These are phyloP conservation scores for Sesbania bispinosa DNA, from an alignment of 306 rosid species.

Conservation along the genomic window DNA sequence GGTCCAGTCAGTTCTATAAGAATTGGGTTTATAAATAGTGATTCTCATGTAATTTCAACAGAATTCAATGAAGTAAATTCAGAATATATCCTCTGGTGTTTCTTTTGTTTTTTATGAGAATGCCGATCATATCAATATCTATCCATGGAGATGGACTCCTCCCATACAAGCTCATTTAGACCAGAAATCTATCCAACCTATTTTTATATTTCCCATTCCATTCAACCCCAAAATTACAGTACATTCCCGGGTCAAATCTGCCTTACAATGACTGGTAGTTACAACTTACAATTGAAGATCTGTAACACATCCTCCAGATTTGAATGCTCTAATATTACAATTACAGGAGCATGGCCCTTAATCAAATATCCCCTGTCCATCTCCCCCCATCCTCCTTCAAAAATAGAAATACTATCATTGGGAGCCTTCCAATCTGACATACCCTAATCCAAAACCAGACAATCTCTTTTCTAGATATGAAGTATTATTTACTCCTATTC, in stretches of 20 bases:
- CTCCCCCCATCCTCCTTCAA: neutral
- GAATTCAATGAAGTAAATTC: neutral
- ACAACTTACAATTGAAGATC: neutral
- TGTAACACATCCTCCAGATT: neutral
- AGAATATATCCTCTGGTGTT: neutral
- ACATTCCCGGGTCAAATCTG: neutral
- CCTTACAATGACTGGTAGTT: neutral
- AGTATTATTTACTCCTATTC: neutral
- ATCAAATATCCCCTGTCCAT: neutral
- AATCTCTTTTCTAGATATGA: neutral
- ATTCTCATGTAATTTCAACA: neutral
- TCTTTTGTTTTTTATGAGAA: neutral
- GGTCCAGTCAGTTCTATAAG: constrained; percentile 4
- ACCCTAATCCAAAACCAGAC: neutral
- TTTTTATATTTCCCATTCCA: neutral
- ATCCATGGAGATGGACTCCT: neutral
- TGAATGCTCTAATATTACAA: neutral
- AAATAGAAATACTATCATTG: neutral
- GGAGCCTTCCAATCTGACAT: neutral
- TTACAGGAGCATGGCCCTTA: neutral
- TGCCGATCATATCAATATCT: neutral
- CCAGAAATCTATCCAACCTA: neutral
- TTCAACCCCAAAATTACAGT: neutral
- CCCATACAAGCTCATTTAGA: neutral
- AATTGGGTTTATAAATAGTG: neutral